Evolutionary conservation across 140 eudicot species (phyloP).

Genomic region (Bidens hawaiensis): DNA sequence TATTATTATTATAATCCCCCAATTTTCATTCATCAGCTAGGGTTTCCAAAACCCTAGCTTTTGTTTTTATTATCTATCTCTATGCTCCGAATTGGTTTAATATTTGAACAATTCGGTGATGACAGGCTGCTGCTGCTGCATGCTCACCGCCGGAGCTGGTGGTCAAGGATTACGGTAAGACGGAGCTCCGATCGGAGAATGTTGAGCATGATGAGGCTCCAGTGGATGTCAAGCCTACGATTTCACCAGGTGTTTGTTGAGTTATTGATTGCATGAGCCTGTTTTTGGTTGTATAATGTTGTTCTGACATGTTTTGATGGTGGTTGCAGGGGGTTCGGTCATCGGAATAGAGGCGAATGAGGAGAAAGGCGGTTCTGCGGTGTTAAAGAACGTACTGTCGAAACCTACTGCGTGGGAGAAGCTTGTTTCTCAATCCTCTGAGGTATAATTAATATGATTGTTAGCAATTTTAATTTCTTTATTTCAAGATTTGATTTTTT

Average conservation of each 20-base stretch:
- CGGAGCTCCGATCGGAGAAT: too few species aligned
- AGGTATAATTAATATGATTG: too few species aligned
- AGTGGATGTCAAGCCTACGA: constrained; percentile 40
- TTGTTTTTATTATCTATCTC: background rate
- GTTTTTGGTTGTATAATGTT: background rate
- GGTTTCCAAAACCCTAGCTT: background rate
- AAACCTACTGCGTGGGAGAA: constrained; percentile 77
- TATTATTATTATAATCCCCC: too few species aligned
- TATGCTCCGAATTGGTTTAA: background rate
- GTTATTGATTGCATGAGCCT: too few species aligned
- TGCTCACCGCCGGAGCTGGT: constrained; percentile 54
- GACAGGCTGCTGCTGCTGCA: constrained; percentile 59
- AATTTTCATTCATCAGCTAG: background rate
- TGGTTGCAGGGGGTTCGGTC: constrained; percentile 36
- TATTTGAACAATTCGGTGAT: too few species aligned
- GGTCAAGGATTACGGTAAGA: constrained; percentile 34
- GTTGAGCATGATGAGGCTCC: constrained; percentile 32
- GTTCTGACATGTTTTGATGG: background rate
- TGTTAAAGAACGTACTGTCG: constrained; percentile 41
- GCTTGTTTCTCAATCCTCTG: too few species aligned
- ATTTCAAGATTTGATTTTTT: too few species aligned
- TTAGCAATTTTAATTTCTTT: too few species aligned
- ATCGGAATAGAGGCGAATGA: constrained; percentile 47
- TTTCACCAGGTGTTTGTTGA: constrained; percentile 16
- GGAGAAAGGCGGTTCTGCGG: constrained; percentile 32